Conservation (phyloP, 2,329 filamentous ascomycete species). For the Trichoderma asperellum region DNA sequence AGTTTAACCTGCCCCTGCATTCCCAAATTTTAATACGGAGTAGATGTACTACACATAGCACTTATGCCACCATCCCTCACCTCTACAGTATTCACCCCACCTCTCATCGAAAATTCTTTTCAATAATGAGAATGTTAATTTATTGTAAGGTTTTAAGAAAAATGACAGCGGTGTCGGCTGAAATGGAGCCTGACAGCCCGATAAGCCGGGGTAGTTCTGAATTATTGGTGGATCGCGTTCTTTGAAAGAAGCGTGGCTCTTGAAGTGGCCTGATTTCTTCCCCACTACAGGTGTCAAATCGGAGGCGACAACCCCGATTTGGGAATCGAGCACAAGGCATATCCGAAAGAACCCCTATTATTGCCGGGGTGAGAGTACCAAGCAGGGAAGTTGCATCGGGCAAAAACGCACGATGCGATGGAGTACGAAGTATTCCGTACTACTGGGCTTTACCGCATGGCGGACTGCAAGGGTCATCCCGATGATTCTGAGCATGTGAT, state of each 20-base stretch:
- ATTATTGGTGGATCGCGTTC: neutral
- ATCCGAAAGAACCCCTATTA: neutral
- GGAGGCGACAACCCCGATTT: slow-evolving; percentile 9
- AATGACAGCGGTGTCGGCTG: slow-evolving; percentile 15
- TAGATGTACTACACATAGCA: neutral
- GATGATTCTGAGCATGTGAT: neutral
- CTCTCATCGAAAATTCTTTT: neutral
- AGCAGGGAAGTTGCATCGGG: slow-evolving; percentile 2
- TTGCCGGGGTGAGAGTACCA: neutral
- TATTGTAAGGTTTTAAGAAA: neutral
- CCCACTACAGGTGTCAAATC: slow-evolving; percentile 8
- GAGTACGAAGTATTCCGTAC: neutral
- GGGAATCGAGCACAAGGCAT: slow-evolving; percentile 1
- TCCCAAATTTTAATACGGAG: neutral
- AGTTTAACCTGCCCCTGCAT: neutral
- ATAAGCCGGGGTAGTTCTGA: neutral
- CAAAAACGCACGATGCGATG: neutral
- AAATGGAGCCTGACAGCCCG: slow-evolving; percentile 18
- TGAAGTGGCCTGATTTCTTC: slow-evolving; percentile 23
- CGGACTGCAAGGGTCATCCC: neutral
- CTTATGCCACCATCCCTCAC: neutral
- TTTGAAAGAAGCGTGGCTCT: neutral
- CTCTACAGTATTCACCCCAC: neutral
- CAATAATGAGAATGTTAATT: neutral
- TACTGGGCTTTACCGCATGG: neutral